Base-by-base conservation (phyloP, 2,329 filamentous ascomycete species). In the Colletotrichum paranaense region DNA sequence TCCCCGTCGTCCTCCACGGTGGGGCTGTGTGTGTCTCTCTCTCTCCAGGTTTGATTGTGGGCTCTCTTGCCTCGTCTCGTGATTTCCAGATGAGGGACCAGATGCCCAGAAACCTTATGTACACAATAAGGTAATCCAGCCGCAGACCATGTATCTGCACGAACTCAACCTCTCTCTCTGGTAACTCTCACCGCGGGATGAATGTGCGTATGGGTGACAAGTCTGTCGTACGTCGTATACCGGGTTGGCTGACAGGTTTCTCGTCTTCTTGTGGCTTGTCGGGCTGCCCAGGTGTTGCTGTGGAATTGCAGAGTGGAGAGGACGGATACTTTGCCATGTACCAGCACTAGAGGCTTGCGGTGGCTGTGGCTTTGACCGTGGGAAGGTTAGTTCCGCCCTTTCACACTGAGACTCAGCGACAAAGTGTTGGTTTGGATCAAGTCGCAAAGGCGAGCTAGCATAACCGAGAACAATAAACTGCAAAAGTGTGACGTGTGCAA, bases 361-460 rank as follows among this genome's bases (percentile, higher is more conserved):
- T 59, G 59, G 30, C 26, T 26, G 59, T 58, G 32, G 32, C 66
- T 65, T 69, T 35, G 70, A 42, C 65, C 42, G 66, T 30, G 70
- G 24, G 16, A 35, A 73, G 55, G 60, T 42, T 42, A 22, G 64
- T 53, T 60, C 60, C 57, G 49, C 46, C 60, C 35, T 73, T 70
- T 70, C 60, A 70, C 56, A n/a, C 26, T 57, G 60, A 65, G 55
- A 35, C 32, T 70, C 22, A 1, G 32, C 12, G 32, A 35, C 32
- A 35, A 32, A 26, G 57, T 62, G 49, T 56, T 62, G 67, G 26
- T 53, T 62, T 49, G 22, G 32, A 49, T 16, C 28, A 55, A 52
- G n/a, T 38, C 22, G 32, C 46, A 30, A 22, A 32, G 22, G 49
- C 46, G 24, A 70, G 28, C 70, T 65, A 70, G 55, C 22, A 30